phyloP scores from a whole-genome alignment of 768 basidiomycete species.

The Filobasidium wieringae region DNA sequence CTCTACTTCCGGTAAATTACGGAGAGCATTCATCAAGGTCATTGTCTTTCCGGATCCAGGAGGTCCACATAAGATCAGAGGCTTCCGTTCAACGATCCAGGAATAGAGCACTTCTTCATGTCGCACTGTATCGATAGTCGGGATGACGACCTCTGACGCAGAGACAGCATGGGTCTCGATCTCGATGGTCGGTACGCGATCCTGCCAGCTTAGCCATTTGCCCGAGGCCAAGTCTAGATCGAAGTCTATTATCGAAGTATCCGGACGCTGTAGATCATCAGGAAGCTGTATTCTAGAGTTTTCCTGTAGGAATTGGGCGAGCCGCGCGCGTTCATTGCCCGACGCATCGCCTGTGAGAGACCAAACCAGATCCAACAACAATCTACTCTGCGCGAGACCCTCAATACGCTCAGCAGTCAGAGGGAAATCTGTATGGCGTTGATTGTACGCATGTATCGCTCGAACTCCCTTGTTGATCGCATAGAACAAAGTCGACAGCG shows the following conservation, averaged over 20 bases:
- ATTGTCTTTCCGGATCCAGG: slow-evolving; percentile 99
- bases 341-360: slow-evolving; percentile 96
- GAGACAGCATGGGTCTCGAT: slow-evolving; percentile 95
- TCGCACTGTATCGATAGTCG: slow-evolving; percentile 94
- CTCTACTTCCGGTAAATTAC: slow-evolving; percentile 97
- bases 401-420: slow-evolving; percentile 70
- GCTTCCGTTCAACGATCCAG: slow-evolving; percentile 97
- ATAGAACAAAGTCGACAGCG: slow-evolving; percentile 91
- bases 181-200: slow-evolving; percentile 83
- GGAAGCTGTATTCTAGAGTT: slow-evolving; percentile 87
- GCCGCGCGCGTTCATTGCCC: slow-evolving; percentile 69
- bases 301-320: slow-evolving; percentile 74
- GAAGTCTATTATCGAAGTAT: slow-evolving; percentile 72
- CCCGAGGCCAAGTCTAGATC: slow-evolving; percentile 78
- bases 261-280: slow-evolving; percentile 53
- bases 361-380: slow-evolving; percentile 90
- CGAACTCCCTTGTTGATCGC: slow-evolving; percentile 91
- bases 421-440: slow-evolving; percentile 90
- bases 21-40: slow-evolving; percentile 94
- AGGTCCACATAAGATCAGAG: slow-evolving; percentile 93
- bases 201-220: slow-evolving; percentile 86
- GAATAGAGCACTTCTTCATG: slow-evolving; percentile 98
- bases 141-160: slow-evolving; percentile 90
- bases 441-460: slow-evolving; percentile 86
- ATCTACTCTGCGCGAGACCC: slow-evolving; percentile 76